A percentile compares a stretch with the other conserved stretches of the same genome.
Evolutionary conservation across 2,329 filamentous ascomycete species (phyloP).

Genomic region (Diaporthe capsici): DNA sequence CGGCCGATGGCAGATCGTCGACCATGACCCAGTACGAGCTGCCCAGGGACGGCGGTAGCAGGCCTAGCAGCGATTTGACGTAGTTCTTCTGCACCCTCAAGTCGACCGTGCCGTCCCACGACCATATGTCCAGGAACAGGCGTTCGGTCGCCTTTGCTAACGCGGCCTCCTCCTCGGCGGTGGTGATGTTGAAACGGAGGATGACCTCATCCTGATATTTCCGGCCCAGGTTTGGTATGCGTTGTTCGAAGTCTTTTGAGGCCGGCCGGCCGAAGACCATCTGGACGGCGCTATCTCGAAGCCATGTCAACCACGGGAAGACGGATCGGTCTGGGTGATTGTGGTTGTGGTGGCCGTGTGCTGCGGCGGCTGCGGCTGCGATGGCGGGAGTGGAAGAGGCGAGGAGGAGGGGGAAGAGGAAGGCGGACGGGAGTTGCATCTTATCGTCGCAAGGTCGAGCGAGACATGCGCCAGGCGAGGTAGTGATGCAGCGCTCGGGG

Average conservation of each 20-base stretch:
- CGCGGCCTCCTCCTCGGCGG: conserved; percentile 75
- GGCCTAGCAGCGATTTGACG: conserved; percentile 81
- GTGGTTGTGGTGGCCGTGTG: conserved; percentile 42
- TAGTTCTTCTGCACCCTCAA: conserved; percentile 83
- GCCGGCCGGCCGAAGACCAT: conserved; percentile 64
- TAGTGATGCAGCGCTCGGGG: conserved; percentile 11
- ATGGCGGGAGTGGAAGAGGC: conserved; percentile 13
- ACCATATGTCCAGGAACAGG: conserved; percentile 91
- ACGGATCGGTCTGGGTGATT: conserved; percentile 44
- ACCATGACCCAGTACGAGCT: conserved; percentile 82
- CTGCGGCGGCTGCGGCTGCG: conserved; percentile 31
- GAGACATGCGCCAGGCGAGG: neutral
- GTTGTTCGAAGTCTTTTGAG: conserved; percentile 47
- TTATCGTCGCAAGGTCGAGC: conserved; percentile 28
- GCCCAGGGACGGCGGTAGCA: conserved; percentile 82
- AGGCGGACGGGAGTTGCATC: conserved; percentile 36
- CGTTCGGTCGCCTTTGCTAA: conserved; percentile 80
- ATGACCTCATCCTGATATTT: conserved; percentile 87
- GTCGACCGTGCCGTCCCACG: conserved; percentile 81
- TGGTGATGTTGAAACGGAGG: conserved; percentile 85
- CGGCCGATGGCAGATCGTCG: conserved; percentile 81
- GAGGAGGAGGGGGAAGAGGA: conserved; percentile 36
- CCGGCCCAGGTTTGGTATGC: conserved; percentile 48
- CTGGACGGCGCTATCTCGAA: conserved; percentile 65
- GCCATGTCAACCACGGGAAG: conserved; percentile 65